Evolutionary conservation across 352 stramenopile genomes (phyloP).

Genomic region (Blastocystis sp.): DNA sequence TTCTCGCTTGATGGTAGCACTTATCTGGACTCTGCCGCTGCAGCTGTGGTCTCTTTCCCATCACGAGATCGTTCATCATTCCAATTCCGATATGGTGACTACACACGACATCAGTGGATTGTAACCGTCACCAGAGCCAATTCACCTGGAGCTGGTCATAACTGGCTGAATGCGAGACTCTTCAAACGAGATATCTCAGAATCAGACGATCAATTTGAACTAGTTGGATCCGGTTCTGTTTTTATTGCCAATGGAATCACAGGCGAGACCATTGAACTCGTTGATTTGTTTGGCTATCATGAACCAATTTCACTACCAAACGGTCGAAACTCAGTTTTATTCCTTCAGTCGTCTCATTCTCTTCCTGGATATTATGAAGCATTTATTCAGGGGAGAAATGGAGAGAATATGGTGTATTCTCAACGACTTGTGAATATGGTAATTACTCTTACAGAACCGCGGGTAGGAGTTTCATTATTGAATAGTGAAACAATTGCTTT

Average conservation of each 20-base stretch:
- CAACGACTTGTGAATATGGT: not conserved
- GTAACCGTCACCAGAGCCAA: not conserved
- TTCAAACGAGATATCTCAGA: not conserved
- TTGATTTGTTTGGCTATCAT: conserved; percentile 24
- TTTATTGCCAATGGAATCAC: not conserved
- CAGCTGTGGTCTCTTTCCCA: conserved; percentile 3
- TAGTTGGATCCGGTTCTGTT: not conserved
- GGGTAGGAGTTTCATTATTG: not conserved
- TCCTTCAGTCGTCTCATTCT: not conserved
- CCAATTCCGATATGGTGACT: conserved; percentile 7
- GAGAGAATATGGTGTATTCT: not conserved
- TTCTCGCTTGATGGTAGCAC: not conserved
- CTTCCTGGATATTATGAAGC: conserved; percentile 37
- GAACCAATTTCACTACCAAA: not conserved
- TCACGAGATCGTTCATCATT: not conserved
- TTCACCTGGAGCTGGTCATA: not conserved
- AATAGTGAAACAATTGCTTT: not conserved
- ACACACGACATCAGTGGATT: not conserved
- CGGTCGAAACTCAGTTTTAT: not conserved
- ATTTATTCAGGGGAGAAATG: conserved; percentile 13
- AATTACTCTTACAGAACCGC: not conserved
- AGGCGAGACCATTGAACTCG: not conserved
- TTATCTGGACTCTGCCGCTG: not conserved
- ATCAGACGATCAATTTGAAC: not conserved
- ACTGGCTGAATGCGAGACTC: not conserved